Base-by-base conservation (phyloP, 208 protist species). In the Acanthamoeba culbertsoni region DNA sequence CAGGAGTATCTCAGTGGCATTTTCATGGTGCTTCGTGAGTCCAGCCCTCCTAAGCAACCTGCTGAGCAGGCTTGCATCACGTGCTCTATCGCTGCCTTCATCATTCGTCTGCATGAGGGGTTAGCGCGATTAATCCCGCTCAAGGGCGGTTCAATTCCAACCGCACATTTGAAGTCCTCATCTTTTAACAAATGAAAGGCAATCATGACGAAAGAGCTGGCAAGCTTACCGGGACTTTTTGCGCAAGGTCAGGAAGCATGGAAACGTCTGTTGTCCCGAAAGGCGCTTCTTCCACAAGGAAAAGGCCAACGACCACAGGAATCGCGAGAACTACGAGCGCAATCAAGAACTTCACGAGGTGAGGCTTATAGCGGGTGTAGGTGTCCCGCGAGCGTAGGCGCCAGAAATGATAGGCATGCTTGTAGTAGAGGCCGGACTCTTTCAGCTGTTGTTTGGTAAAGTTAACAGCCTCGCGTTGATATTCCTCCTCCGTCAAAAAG, bases 361-460 rank as follows among this genome's bases (percentile, higher is more conserved):
- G 53, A 6, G 16, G 16, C 4, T 35, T 37, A n/a, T 35, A 8
- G 42, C 26, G 42, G 31, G 37, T 33, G 35, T 48, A 43, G 37
- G 53, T 35, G 45, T 71, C 59, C 6, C 53, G 33, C 55, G 35
- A 62, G 10, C 59, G 84, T 55, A 71, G 55, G 35, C 84, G 84
- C 84, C 53, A 62, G 33, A 91, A 91, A 43, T 91, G 84, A 12
- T 37, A 48, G n/a, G 53, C 59, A 18, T 91, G 84, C 45, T 91
- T 91, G 53, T 28, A 91, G 84, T 91, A 91, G 33, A 91, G 40
- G 48, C 84, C 84, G 26, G 84, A 62, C 48, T 91, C 35, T 43
- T 91, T 91, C 7, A 91, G 84, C 53, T 91, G 55, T 43, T 71
- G 53, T 40, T n/a, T 62, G 7, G 84, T 91, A 43, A 53, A 71